These are phyloP conservation scores for Pestalotiopsis sp. DNA, from an alignment of 2,329 filamentous ascomycete genomes.

Conservation along the genomic window DNA sequence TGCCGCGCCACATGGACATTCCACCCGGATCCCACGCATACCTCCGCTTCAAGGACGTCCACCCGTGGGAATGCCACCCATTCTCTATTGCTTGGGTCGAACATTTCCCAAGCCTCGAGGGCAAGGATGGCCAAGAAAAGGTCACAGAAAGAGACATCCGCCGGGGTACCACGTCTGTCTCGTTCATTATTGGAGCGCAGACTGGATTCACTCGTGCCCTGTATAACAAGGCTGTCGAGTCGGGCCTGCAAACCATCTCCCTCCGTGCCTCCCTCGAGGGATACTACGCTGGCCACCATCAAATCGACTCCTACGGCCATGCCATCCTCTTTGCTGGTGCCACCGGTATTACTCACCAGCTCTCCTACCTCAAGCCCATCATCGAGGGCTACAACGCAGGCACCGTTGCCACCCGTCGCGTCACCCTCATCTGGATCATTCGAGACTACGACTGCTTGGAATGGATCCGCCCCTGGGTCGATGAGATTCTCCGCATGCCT, in stretches of 20 bases:
- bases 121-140: constrained; percentile 42
- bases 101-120: constrained; percentile 45
- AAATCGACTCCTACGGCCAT: constrained; percentile 89
- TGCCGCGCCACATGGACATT: constrained; percentile 68
- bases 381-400: constrained; percentile 69
- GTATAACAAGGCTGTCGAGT: constrained; percentile 66
- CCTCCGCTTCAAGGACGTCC: constrained; percentile 68
- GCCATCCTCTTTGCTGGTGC: constrained; percentile 89
- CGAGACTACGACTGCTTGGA: constrained; percentile 87
- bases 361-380: constrained; percentile 82
- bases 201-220: constrained; percentile 86
- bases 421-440: constrained; percentile 91
- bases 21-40: constrained; percentile 76
- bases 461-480: constrained; percentile 90
- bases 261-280: constrained; percentile 83
- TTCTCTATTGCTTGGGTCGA: constrained; percentile 80
- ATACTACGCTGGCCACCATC: constrained; percentile 83
- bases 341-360: constrained; percentile 93
- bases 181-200: constrained; percentile 84
- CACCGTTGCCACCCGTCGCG: constrained; percentile 77
- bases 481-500: constrained; percentile 74
- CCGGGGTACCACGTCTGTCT: constrained; percentile 59
- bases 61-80: constrained; percentile 73
- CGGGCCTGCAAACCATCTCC: constrained; percentile 56
- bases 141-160: constrained; percentile 26